Base-by-base conservation (phyloP, 169 alveolate species). In the Plasmodium chabaudi region DNA sequence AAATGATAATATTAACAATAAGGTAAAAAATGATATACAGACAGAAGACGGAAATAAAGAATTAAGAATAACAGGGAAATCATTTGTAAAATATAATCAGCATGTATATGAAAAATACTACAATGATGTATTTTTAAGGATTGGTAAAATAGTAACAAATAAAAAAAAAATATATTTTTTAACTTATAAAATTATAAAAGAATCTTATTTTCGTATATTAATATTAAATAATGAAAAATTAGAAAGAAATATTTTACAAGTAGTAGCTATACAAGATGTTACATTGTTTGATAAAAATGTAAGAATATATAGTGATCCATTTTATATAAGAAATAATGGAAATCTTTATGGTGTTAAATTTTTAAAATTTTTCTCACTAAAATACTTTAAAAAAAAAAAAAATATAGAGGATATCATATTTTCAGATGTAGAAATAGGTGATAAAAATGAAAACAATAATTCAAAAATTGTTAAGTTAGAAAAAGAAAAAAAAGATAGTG, bases 131-230 rank as follows among this genome's bases (percentile, higher is more conserved):
- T 70, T 65, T 79, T 67, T 79, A 49, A 65, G 13, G 56, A 46
- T 65, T 65, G 89, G 89, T 10, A 79, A 79, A 63, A 79, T 79
- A 51, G 63, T 55, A 15, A 79, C 89, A 79, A 64, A 79, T 79
- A 79, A 65, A 15, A 79, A 63, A 25, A 79, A 79, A 49, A 79
- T 65, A 67, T 79, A 79, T 79, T 79, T 79, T 9, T 61, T 79
- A 64, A 79, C 63, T 2, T 79, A 79, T 25, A 79, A 79, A 79
- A 67, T 64, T 79, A 60, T 79, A 51, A 79, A 79, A 55, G 82
- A 79, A 65, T 67, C 44, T 12, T 67, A 39, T 56, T 79, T 79
- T 68, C 89, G 89, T 46, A 79, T 79, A 27, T 67, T 79, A 79
- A 79, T 79, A 51, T 67, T 79, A 47, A 67, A 79, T 61, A 79